Base-by-base conservation (phyloP, 352 stramenopile genomes). In the Phytophthora palmivora region DNA sequence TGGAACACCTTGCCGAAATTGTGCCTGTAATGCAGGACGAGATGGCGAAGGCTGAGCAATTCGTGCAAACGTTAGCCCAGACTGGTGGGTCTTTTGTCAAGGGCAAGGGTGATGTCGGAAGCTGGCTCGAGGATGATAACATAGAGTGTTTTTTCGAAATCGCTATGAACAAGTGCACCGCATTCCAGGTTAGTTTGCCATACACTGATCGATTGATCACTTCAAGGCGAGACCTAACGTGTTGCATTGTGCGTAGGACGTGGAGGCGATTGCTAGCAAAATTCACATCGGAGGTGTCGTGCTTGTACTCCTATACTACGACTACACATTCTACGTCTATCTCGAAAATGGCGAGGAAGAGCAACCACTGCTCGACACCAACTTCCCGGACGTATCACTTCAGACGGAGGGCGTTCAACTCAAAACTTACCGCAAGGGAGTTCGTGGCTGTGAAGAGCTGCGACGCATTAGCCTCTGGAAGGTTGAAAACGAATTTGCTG, bases 251-350 rank as follows among this genome's bases (percentile, higher is more conserved):
- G 22, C 51, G n/a, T 67, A 95, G 74, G 85, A 97, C 43, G 88
- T 98, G 22, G 93, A 98, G 63, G 79, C 97, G 10, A 92, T 98
- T 57, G 93, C 91, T n/a, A 97, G 84, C 63, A 98, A 98, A 74
- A 89, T 90, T 22, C 98, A 98, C 71, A 79, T 97, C 12, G 88
- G 84, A 22, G 92, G 88, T 7, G 79, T 98, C 26, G 88, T 98
- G 55, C 78, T 96, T 19, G 94, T 98, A 10, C 72, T 93, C 60
- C 86, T 98, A n/a, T 97, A 97, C 71, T 98, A 93, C 63, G 79
- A 95, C 61, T 89, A 84, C 48, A 97, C 81, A 8, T 97, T 97
- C 59, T 98, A 97, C 74, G 79, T 98, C 16, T 88, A 93, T 48
- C 67, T 98, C 11, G 78, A 92, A 59, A 92, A 87, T 46, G 90